These are phyloP conservation scores for Saccharomycopsis capsularis DNA, from an alignment of 805 yeast species.

Conservation along the genomic window DNA sequence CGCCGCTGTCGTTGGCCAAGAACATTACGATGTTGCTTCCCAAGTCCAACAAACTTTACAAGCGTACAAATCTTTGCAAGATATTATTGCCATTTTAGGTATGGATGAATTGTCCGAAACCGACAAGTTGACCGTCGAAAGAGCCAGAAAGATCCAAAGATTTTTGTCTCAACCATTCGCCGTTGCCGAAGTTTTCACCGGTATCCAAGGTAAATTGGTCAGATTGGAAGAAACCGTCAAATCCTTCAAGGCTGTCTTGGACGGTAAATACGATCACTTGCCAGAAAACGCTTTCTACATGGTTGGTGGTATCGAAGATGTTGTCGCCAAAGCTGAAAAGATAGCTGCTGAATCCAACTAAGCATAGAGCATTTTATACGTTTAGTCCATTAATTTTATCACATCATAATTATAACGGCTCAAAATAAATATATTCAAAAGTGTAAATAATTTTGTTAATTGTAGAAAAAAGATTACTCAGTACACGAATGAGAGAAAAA, in stretches of 20 bases:
- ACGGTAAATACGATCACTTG: conserved; percentile 96
- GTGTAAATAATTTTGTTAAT: too few species aligned
- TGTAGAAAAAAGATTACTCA: too few species aligned
- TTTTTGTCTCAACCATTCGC: conserved; percentile 99
- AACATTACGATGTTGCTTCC: conserved; percentile 95
- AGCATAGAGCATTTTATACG: background rate
- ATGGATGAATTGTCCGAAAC: conserved; percentile 99
- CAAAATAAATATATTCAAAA: too few species aligned
- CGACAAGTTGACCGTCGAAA: conserved; percentile 98
- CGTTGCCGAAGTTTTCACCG: conserved; percentile 99
- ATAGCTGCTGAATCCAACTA: conserved; percentile 45
- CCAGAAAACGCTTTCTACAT: conserved; percentile 99
- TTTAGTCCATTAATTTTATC: too few species aligned
- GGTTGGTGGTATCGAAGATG: conserved; percentile 99
- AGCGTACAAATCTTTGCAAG: conserved; percentile 99
- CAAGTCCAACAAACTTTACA: conserved; percentile 96
- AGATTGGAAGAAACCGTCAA: conserved; percentile 90
- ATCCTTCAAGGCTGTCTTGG: conserved; percentile 95
- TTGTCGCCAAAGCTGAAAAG: conserved; percentile 97
- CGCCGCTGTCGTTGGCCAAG: conserved; percentile 95
- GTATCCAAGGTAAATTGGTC: conserved; percentile 97
- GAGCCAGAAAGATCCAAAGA: conserved; percentile 99
- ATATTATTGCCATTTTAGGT: conserved; percentile 99
- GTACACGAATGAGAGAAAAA: too few species aligned
- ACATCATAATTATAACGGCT: too few species aligned